Evolutionary conservation across 306 rosid genomes (phyloP).

Genomic region (Malus sylvestris): DNA sequence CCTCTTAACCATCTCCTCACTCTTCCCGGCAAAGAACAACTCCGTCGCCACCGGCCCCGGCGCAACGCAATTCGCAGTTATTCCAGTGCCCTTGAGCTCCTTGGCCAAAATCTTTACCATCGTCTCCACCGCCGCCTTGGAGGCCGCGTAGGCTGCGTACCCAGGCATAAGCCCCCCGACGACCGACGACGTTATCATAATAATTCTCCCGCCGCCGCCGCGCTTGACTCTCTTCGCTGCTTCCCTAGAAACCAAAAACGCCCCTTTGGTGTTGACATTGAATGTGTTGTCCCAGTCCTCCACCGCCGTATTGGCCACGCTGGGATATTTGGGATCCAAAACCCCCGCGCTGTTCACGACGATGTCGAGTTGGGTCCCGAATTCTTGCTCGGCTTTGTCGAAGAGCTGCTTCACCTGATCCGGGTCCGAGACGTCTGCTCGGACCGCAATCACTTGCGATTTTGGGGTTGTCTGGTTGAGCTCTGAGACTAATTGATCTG

Average conservation of each 20-base stretch:
- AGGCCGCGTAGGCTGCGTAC: slow-evolving; percentile 33
- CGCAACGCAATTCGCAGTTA: slow-evolving; percentile 41
- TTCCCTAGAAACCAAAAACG: slow-evolving; percentile 30
- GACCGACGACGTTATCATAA: slow-evolving; percentile 21
- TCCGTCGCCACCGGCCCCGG: slow-evolving; percentile 49
- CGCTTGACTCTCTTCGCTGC: slow-evolving; percentile 26
- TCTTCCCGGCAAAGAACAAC: slow-evolving; percentile 32
- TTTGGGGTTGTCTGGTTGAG: slow-evolving; percentile 13
- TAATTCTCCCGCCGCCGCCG: slow-evolving; percentile 40
- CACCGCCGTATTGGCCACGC: slow-evolving; percentile 17
- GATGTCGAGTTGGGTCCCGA: slow-evolving; percentile 23
- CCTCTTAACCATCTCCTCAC: slow-evolving; percentile 25
- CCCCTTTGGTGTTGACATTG: slow-evolving; percentile 36
- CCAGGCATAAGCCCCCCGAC: slow-evolving; percentile 30
- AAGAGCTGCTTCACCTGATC: slow-evolving; percentile 35
- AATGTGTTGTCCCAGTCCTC: slow-evolving; percentile 40
- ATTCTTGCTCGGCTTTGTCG: slow-evolving; percentile 27
- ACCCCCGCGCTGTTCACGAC: slow-evolving; percentile 38
- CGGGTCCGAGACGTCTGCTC: slow-evolving; percentile 36
- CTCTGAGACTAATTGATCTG: slow-evolving; percentile 32
- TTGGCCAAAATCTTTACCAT: slow-evolving; percentile 42
- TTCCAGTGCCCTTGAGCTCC: slow-evolving; percentile 42
- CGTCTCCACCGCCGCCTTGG: slow-evolving; percentile 48
- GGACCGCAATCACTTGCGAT: slow-evolving; percentile 22
- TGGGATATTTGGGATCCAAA: slow-evolving; percentile 32